Base-by-base conservation (phyloP, 148 eudicot genomes). In the Talinum fruticosum region DNA sequence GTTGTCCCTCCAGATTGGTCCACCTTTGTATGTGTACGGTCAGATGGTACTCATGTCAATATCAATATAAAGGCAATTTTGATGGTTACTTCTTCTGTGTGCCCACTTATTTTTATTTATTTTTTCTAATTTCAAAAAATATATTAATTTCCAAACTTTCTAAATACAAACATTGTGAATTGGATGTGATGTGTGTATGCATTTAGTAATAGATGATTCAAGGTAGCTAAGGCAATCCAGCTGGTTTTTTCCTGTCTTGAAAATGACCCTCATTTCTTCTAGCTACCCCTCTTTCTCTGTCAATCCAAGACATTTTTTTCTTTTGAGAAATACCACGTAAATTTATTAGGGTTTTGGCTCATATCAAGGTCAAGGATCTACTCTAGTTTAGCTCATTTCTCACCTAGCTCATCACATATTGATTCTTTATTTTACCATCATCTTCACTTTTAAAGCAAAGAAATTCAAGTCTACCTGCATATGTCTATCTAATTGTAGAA, bases 241-340 rank as follows among this genome's bases (percentile, higher is more conserved):
- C 57, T 51, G 57, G 57, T 51, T 51, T 15, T 51, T 23, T 18
- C 1, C 57, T 64, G 67, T 64, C 32, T 12, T 64, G 67, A 64
- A 10, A 67, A 67, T 67, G 71, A 67, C 71, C 71, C 14, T 12
- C 71, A 21, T 67, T 14, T 30, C 37, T 67, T 21, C 44, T 67
- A 67, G 34, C 37, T 35, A 18, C n/a, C 5, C 23, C 53, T 23
- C 57, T 51, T 3, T 18, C 14, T 51, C 57, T 41, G 2, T 41
- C 47, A 41, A 41, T 41, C 13, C 47, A 41, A 41, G 47, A 14
- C 13, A 7, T 3, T 41, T 41, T 41, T 41, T 41, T 41, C 12
- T 41, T 41, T 41, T 4, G 44, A 38, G 44, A 38, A 38, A 38
- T 38, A 38, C 44, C 54, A 51, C 16, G 57, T 19, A 51, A 41